Conservation (phyloP, 768 basidiomycete genomes). For the Naganishia randhawae region DNA sequence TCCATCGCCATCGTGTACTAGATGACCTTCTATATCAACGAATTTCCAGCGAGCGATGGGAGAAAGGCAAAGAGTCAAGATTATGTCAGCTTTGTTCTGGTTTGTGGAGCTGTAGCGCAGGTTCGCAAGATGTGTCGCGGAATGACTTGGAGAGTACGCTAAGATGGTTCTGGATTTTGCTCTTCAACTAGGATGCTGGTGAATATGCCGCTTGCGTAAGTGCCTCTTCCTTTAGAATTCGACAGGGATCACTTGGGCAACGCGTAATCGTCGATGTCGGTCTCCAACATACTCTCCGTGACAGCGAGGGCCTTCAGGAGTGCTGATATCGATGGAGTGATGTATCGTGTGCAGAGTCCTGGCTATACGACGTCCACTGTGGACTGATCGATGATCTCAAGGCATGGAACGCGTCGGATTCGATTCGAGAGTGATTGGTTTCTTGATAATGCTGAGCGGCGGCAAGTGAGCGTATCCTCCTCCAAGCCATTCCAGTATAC, state of each 20-base stretch:
- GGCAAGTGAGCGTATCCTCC: neutral
- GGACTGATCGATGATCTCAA: neutral
- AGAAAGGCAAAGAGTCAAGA: neutral
- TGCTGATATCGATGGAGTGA: neutral
- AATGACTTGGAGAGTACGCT: neutral
- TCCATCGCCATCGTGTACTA: conserved; percentile 33
- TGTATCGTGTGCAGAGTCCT: neutral
- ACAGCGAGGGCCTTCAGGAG: neutral
- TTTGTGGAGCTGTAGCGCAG: neutral
- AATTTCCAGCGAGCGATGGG: neutral
- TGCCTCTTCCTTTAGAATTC: neutral
- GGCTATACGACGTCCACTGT: neutral
- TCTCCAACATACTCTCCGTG: no score
- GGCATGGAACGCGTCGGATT: neutral
- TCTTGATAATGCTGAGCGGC: neutral
- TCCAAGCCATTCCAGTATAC: neutral
- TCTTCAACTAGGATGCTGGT: neutral
- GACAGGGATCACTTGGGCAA: neutral
- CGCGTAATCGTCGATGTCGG: neutral
- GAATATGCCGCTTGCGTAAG: neutral
- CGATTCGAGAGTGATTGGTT: neutral
- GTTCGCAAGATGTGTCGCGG: neutral
- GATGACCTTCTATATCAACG: neutral
- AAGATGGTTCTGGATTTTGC: no score
- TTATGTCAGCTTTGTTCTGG: neutral